Percentiles rank a stretch among this genome's conserved stretches.
Evolutionary conservation across 2,329 filamentous ascomycete genomes (phyloP).

Genomic region (Saccharata proteae): DNA sequence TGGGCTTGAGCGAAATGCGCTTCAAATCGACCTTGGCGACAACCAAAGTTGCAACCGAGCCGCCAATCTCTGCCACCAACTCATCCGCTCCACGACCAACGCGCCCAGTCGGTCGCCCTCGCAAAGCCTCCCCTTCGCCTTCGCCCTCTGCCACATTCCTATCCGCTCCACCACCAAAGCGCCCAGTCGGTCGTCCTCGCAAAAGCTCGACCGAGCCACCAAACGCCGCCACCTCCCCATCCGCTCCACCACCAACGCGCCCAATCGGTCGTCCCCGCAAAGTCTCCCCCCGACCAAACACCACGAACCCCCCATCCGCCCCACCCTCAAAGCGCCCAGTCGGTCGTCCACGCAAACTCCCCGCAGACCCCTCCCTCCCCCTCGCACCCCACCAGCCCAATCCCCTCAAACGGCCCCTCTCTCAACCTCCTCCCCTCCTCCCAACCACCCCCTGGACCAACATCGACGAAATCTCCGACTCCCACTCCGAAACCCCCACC

Average conservation of each 20-base stretch:
- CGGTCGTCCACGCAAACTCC: no score
- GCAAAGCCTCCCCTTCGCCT: neutral
- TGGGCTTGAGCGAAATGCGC: neutral
- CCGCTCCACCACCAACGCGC: no score
- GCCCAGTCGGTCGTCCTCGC: neutral
- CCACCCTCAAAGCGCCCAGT: slow-evolving; percentile 9
- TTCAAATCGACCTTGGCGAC: neutral
- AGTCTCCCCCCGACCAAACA: neutral
- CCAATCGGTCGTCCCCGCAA: no score
- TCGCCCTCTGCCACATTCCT: neutral
- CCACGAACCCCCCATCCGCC: slow-evolving; percentile 10
- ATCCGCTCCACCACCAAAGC: neutral
- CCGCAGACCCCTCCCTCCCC: no score
- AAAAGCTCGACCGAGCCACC: neutral
- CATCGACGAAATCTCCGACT: slow-evolving; percentile 28
- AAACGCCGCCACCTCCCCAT: slow-evolving; percentile 1
- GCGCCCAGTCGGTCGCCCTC: neutral
- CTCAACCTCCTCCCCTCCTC: neutral
- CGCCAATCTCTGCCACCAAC: no score
- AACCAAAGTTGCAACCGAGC: no score
- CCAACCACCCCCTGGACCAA: slow-evolving; percentile 14
- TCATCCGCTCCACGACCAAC: no score
- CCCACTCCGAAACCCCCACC: slow-evolving; percentile 22
- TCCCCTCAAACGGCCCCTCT: no score
- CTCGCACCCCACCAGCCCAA: no score